Conservation (phyloP, 2,329 filamentous ascomycete species). For the Lasiodiplodia gonubiensis region DNA sequence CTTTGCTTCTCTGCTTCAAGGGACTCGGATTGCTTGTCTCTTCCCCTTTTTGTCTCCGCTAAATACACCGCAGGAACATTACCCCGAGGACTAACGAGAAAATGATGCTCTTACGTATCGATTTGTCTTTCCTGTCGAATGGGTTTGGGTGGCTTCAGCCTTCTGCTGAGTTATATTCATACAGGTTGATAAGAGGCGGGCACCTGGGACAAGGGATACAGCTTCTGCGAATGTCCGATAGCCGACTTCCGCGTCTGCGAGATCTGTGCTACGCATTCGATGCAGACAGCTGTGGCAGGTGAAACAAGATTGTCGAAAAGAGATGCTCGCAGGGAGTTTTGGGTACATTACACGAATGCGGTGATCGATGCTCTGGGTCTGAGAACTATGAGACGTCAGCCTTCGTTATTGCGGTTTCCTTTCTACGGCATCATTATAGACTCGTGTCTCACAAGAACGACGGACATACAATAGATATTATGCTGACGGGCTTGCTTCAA, state of each 20-base stretch:
- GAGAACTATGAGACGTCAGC: not conserved
- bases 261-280: slow-evolving; percentile 3
- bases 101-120: not conserved
- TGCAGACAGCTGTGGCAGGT: not conserved
- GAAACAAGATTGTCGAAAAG: not conserved
- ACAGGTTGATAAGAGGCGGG: not conserved
- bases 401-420: not conserved
- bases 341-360: slow-evolving; percentile 2
- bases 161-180: not conserved
- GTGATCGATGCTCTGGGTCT: not conserved
- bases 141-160: not conserved
- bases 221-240: not conserved
- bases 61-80: not conserved
- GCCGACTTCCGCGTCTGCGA: slow-evolving; percentile 2
- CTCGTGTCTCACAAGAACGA: not conserved
- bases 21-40: not conserved
- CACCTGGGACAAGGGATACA: not conserved
- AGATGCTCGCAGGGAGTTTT: not conserved
- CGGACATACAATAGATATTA: not conserved
- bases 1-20: not conserved
- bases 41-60: not conserved
- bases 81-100: not conserved
- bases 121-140: not conserved
- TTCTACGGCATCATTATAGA: not conserved
- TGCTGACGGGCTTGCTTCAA: not conserved